phyloP scores from a whole-genome alignment of 1,284 basidiomycete species.

The Leccinum solheimii region DNA sequence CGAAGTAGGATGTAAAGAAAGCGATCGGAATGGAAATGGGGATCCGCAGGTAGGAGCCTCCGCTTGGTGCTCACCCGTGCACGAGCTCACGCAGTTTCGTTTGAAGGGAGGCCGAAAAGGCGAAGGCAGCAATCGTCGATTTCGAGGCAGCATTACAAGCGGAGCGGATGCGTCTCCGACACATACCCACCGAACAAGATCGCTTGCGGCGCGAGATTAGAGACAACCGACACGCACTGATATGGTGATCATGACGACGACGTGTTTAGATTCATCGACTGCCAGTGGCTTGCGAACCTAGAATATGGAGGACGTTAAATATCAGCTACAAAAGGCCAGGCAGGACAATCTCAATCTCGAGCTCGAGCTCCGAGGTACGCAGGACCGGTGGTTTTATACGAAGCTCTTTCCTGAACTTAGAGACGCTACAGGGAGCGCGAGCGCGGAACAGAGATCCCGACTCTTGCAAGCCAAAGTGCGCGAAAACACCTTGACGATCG shows the following conservation, averaged over 20 bases:
- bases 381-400: not conserved
- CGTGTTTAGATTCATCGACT: constrained; percentile 8
- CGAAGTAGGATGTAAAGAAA: constrained; percentile 28
- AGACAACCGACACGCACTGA: constrained; percentile 69
- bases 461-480: constrained; percentile 60
- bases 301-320: constrained; percentile 77
- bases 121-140: constrained; percentile 61
- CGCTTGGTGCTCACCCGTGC: constrained; percentile 2
- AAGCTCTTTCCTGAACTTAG: constrained; percentile 12
- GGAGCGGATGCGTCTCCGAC: constrained; percentile 66
- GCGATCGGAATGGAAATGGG: constrained; percentile 43
- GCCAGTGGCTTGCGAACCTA: constrained; percentile 29
- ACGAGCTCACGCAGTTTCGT: not conserved
- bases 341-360: constrained; percentile 69
- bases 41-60: constrained; percentile 48
- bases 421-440: constrained; percentile 48
- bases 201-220: constrained; percentile 62
- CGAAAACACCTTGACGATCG: constrained; percentile 67
- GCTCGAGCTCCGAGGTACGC: constrained; percentile 62
- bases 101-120: constrained; percentile 56
- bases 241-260: constrained; percentile 37
- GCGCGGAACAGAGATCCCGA: constrained; percentile 67
- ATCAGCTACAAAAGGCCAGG: constrained; percentile 64
- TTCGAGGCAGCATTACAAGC: constrained; percentile 66
- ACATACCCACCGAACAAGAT: constrained; percentile 61